These are phyloP conservation scores for Paradendryphiella salina DNA, from an alignment of 2,329 filamentous ascomycete genomes.

Conservation along the genomic window DNA sequence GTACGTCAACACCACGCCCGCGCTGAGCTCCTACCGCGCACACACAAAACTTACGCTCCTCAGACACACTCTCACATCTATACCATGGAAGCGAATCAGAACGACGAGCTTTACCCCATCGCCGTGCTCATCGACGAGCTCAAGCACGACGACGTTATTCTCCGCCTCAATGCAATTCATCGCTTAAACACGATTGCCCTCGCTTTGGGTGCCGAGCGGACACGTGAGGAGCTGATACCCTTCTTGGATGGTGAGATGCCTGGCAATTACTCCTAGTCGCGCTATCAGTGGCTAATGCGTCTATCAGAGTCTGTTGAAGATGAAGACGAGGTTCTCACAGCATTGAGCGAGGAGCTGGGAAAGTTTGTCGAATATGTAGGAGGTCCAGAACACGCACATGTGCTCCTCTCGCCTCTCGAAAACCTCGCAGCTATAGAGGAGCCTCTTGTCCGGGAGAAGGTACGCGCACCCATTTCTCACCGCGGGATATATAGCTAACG, in stretches of 20 bases:
- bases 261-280: not conserved
- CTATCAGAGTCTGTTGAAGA: constrained; percentile 91
- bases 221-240: constrained; percentile 96
- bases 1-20: constrained; percentile 44
- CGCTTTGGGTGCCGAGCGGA: constrained; percentile 92
- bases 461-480: constrained; percentile 45
- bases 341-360: constrained; percentile 93
- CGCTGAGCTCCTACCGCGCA: constrained; percentile 29
- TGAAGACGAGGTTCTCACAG: constrained; percentile 96
- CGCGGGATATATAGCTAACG: constrained; percentile 34
- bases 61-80: constrained; percentile 20
- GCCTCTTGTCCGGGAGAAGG: constrained; percentile 96
- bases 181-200: constrained; percentile 97
- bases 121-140: constrained; percentile 99
- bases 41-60: constrained; percentile 32
- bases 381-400: constrained; percentile 89
- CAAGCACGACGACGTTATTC: constrained; percentile 98
- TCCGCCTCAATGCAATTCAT: constrained; percentile 97
- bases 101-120: constrained; percentile 99
- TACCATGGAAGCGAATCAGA: constrained; percentile 87
- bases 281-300: constrained; percentile 36
- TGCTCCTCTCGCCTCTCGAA: constrained; percentile 94
- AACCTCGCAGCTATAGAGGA: constrained; percentile 98
- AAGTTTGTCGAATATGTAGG: constrained; percentile 98
- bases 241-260: constrained; percentile 87